Conservation (phyloP, 73 alveolate species). For the Paramecium tetraurelia region DNA sequence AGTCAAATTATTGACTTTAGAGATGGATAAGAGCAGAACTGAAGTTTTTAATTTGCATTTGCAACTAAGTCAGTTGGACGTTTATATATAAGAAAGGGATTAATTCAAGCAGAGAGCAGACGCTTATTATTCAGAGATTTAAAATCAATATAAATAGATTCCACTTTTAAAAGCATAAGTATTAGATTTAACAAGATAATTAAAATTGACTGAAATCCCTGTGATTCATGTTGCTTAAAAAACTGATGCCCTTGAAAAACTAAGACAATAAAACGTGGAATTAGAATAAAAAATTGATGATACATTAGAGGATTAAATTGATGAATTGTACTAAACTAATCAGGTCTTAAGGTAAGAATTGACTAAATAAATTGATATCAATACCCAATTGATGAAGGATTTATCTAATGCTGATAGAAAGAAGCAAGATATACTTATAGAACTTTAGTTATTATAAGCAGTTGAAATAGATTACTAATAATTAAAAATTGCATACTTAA, state of each 20-base stretch:
- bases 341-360: not conserved
- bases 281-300: constrained; percentile 23
- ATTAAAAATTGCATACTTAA: not conserved
- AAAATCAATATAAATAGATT: not conserved
- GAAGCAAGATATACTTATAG: not conserved
- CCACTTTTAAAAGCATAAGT: not conserved
- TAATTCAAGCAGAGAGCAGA: not conserved
- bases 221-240: not conserved
- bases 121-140: not conserved
- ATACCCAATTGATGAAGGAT: not conserved
- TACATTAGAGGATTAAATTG: not conserved
- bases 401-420: not conserved
- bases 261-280: not conserved
- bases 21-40: not conserved
- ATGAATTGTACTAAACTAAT: not conserved
- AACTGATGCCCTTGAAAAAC: not conserved
- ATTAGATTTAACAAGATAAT: not conserved
- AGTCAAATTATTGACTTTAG: not conserved
- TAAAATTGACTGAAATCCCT: not conserved
- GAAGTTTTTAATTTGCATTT: not conserved
- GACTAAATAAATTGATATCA: not conserved
- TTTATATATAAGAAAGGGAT: not conserved
- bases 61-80: not conserved
- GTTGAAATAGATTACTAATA: not conserved
- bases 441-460: not conserved